Conservation (phyloP, 495 filamentous ascomycete genomes). For the Trichoderma asperelloides region DNA sequence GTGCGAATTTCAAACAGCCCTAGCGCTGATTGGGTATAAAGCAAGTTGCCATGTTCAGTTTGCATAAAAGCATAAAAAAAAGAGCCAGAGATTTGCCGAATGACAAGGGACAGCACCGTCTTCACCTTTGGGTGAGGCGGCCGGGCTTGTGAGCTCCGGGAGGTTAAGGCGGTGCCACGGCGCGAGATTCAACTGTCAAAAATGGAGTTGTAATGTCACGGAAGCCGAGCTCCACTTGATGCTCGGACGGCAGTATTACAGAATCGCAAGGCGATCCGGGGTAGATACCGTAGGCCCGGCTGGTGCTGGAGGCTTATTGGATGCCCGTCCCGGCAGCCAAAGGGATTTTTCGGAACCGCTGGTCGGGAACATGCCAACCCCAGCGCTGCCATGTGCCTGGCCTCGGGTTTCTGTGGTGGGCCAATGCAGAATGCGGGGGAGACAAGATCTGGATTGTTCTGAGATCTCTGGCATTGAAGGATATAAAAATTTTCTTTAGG, state of each 20-base stretch:
- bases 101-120: neutral
- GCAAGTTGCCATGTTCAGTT: neutral
- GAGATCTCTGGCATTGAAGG: neutral
- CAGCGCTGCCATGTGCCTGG: constrained; percentile 2
- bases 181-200: neutral
- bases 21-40: constrained; percentile 2
- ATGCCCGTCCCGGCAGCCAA: neutral
- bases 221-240: constrained; percentile 6
- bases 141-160: neutral
- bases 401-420: neutral
- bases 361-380: neutral
- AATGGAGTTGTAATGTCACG: neutral
- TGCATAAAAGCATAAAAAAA: neutral
- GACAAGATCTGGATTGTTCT: neutral
- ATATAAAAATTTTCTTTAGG: neutral
- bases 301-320: neutral
- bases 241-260: constrained; percentile 1
- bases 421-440: constrained; percentile 2
- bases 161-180: neutral
- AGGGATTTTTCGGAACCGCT: constrained; percentile 5
- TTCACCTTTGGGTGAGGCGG: neutral
- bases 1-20: constrained; percentile 4
- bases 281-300: neutral
- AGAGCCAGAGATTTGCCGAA: constrained; percentile 6
- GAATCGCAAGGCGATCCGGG: neutral